Evolutionary conservation across 2,329 filamentous ascomycete species (phyloP).

Genomic region (Talaromyces verruculosus): DNA sequence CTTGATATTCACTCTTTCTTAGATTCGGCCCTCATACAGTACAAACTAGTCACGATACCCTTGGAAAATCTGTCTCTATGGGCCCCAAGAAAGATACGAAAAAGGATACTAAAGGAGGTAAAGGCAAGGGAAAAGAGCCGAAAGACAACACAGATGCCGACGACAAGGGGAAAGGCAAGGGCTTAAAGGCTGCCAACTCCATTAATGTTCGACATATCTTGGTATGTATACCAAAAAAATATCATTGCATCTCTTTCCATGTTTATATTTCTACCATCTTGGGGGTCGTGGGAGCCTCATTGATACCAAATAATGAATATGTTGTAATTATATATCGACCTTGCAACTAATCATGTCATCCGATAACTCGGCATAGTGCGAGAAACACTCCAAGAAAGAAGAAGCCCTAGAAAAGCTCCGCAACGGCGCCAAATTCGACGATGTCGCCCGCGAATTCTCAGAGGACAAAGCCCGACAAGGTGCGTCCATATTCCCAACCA

Average conservation of each 20-base stretch:
- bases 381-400: constrained; percentile 66
- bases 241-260: no score
- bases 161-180: constrained; percentile 44
- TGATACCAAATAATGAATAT: not conserved
- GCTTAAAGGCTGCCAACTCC: constrained; percentile 59
- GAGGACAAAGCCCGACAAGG: constrained; percentile 65
- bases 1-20: not conserved
- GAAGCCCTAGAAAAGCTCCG: constrained; percentile 62
- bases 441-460: constrained; percentile 63
- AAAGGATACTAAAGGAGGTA: constrained; percentile 38
- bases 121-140: constrained; percentile 43
- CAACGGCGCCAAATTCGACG: constrained; percentile 62
- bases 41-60: not conserved
- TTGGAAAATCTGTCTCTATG: constrained; percentile 30
- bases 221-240: constrained; percentile 43
- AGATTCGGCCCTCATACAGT: not conserved
- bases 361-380: constrained; percentile 45
- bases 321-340: not conserved
- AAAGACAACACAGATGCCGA: constrained; percentile 37
- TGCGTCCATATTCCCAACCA: not conserved
- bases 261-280: no score
- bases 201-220: constrained; percentile 67
- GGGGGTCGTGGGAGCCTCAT: no score
- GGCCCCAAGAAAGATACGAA: constrained; percentile 42
- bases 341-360: not conserved